Percentiles rank a stretch among this genome's conserved stretches.
phyloP scores from a whole-genome alignment of 345 rosid species.

The Litchi chinensis region DNA sequence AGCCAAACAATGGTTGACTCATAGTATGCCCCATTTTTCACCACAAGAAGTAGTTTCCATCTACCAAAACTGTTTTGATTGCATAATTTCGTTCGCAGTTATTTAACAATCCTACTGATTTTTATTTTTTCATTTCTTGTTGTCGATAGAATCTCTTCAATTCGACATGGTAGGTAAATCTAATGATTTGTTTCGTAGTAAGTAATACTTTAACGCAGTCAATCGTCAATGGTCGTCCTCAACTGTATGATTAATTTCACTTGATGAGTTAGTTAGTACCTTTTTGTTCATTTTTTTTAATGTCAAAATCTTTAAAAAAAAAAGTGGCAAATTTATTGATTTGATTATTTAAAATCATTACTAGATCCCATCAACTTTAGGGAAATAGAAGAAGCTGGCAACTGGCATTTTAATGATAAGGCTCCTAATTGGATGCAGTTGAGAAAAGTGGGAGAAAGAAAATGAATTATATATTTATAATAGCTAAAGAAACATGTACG shows the following conservation, averaged over 20 bases:
- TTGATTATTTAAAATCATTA: neutral
- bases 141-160: conserved; percentile 3
- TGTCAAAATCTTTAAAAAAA: too few relatives aligned
- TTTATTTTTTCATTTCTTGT: neutral
- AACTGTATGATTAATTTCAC: neutral
- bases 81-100: neutral
- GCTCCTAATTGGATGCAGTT: too few relatives aligned
- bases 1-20: neutral
- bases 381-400: too few relatives aligned
- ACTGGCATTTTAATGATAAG: too few relatives aligned
- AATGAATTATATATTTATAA: too few relatives aligned
- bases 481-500: too few relatives aligned
- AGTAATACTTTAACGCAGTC: neutral
- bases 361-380: neutral
- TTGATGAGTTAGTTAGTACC: neutral
- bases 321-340: neutral
- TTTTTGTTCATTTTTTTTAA: neutral
- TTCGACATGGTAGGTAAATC: neutral
- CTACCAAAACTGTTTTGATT: neutral
- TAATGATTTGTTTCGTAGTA: neutral
- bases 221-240: conserved; percentile 7
- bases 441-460: too few relatives aligned
- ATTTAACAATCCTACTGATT: neutral
- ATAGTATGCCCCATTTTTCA: neutral
- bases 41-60: neutral